These are phyloP conservation scores for Brassica cretica DNA, from an alignment of 345 rosid genomes.

Conservation along the genomic window DNA sequence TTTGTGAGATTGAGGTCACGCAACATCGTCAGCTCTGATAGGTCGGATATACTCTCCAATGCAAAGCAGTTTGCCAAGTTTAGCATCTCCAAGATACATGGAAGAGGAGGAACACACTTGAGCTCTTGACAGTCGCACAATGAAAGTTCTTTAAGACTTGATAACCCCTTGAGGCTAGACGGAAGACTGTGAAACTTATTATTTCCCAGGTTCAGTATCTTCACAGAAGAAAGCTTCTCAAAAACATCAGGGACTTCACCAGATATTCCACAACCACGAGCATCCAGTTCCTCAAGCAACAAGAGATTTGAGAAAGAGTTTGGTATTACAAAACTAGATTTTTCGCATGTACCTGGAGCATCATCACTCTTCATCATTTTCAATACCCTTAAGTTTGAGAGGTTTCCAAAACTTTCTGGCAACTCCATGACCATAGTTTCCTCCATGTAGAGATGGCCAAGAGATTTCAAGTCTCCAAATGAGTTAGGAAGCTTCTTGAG, in stretches of 20 bases:
- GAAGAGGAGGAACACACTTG: conserved; percentile 32
- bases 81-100: conserved; percentile 15
- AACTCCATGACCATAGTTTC: conserved; percentile 10
- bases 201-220: conserved; percentile 20
- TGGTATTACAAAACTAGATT: conserved; percentile 21
- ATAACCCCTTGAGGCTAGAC: conserved; percentile 15
- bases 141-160: conserved; percentile 22
- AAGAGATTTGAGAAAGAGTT: conserved; percentile 33
- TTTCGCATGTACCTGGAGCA: not conserved
- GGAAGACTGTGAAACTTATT: conserved; percentile 34
- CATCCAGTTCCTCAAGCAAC: conserved; percentile 35
- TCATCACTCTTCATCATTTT: conserved; percentile 31
- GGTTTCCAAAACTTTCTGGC: conserved; percentile 39
- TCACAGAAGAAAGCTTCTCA: conserved; percentile 19
- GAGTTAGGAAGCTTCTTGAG: conserved; percentile 35
- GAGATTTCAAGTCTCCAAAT: conserved; percentile 35
- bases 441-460: conserved; percentile 11
- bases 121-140: conserved; percentile 42
- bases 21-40: conserved; percentile 14
- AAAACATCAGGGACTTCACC: conserved; percentile 33
- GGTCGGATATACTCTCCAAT: conserved; percentile 29
- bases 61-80: conserved; percentile 34
- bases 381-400: conserved; percentile 26
- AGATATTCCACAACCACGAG: conserved; percentile 25
- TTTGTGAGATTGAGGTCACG: conserved; percentile 24